phyloP scores from a whole-genome alignment of 2,329 filamentous ascomycete genomes.

The Trichoderma sp. region DNA sequence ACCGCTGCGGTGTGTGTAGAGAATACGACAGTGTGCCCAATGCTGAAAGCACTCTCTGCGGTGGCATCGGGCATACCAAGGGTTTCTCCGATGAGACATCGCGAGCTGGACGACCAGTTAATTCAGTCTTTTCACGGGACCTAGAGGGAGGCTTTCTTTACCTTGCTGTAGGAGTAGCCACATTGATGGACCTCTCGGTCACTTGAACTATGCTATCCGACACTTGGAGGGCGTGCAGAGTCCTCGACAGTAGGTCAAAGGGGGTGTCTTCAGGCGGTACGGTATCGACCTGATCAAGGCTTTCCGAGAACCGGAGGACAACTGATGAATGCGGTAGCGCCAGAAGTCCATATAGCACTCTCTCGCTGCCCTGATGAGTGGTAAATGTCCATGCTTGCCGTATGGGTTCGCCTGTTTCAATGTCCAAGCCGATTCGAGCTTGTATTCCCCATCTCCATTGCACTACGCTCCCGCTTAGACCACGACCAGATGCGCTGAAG shows the following conservation, averaged over 20 bases:
- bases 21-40: constrained; percentile 46
- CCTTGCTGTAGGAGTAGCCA: constrained; percentile 44
- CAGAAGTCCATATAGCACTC: constrained; percentile 46
- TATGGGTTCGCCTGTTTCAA: constrained; percentile 54
- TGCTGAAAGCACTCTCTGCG: constrained; percentile 49
- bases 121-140: not conserved
- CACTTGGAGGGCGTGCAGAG: constrained; percentile 50
- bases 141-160: constrained; percentile 33
- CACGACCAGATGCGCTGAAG: constrained; percentile 68
- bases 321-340: constrained; percentile 54
- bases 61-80: constrained; percentile 35
- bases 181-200: constrained; percentile 51
- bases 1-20: constrained; percentile 44
- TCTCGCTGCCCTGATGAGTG: constrained; percentile 30
- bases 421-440: constrained; percentile 64
- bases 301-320: constrained; percentile 52
- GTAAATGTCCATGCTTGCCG: constrained; percentile 58
- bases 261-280: constrained; percentile 45
- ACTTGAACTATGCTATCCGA: constrained; percentile 54
- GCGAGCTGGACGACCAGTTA: constrained; percentile 34
- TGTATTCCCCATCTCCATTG: constrained; percentile 72
- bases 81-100: constrained; percentile 40
- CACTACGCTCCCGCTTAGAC: constrained; percentile 62
- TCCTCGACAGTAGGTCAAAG: constrained; percentile 58
- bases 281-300: constrained; percentile 51